These are phyloP conservation scores for Mycena rosella DNA, from an alignment of 768 basidiomycete genomes.

Conservation along the genomic window DNA sequence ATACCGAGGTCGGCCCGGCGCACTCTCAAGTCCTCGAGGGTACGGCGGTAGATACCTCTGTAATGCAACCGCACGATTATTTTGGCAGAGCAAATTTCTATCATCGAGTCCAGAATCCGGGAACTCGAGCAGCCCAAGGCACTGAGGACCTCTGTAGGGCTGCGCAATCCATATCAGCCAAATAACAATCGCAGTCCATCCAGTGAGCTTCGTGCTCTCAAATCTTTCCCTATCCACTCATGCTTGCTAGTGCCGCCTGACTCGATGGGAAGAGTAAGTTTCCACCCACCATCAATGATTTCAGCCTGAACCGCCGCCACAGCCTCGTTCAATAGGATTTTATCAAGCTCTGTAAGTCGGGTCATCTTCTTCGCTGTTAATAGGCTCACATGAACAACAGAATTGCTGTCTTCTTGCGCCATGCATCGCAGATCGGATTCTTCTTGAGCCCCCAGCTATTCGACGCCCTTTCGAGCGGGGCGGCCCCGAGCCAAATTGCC, in stretches of 20 bases:
- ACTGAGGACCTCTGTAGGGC: slow-evolving; percentile 5
- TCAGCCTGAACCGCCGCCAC: background rate
- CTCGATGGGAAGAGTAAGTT: background rate
- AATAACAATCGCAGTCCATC: slow-evolving; percentile 3
- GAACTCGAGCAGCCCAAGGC: slow-evolving; percentile 18
- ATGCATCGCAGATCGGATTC: slow-evolving; percentile 14
- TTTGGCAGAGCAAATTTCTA: slow-evolving; percentile 28
- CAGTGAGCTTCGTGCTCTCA: background rate
- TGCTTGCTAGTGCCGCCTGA: background rate
- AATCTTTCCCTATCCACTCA: background rate
- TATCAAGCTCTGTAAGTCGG: slow-evolving; percentile 11
- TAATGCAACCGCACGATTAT: background rate
- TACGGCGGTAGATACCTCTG: background rate
- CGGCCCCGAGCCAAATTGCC: slow-evolving; percentile 11
- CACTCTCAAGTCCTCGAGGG: slow-evolving; percentile 27
- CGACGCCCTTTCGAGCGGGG: slow-evolving; percentile 16
- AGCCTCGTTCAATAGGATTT: slow-evolving; percentile 4
- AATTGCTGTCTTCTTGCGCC: background rate
- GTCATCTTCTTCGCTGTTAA: background rate
- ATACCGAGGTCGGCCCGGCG: slow-evolving; percentile 14
- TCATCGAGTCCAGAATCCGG: slow-evolving; percentile 25
- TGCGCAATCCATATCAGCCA: slow-evolving; percentile 26
- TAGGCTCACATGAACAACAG: background rate
- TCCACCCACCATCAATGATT: background rate
- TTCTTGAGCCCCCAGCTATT: slow-evolving; percentile 29